A percentile compares a stretch with the other conserved stretches of the same genome.
Conservation (phyloP, 2,329 filamentous ascomycete genomes). For the Teratosphaeriaceae sp. region DNA sequence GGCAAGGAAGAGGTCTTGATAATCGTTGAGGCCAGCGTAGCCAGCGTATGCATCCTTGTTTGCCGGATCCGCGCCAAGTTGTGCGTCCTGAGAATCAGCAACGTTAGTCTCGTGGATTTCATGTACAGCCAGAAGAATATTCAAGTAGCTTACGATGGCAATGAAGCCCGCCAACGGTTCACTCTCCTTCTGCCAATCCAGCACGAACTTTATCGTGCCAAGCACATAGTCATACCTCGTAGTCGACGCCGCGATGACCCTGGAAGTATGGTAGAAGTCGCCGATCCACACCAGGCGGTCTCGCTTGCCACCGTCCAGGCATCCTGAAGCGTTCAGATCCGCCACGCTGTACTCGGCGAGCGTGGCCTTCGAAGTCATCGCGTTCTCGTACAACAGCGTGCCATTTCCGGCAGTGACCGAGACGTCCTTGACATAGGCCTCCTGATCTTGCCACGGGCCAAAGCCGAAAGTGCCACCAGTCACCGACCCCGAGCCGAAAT, state of each 20-base stretch:
- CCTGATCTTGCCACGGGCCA: conserved; percentile 37
- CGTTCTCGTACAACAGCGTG: conserved; percentile 28
- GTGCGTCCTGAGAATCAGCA: neutral
- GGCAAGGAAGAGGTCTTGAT: conserved; percentile 27
- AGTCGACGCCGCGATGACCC: conserved; percentile 32
- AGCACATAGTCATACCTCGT: conserved; percentile 29
- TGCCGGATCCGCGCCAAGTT: conserved; percentile 11
- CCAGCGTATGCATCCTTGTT: conserved; percentile 7
- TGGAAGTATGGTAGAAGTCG: conserved; percentile 37
- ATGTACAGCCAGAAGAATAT: too few species aligned
- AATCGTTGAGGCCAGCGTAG: conserved; percentile 22
- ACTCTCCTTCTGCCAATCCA: conserved; percentile 20
- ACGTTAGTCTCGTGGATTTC: neutral
- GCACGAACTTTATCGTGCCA: conserved; percentile 29
- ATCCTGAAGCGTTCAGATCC: conserved; percentile 30
- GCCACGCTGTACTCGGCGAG: conserved; percentile 35
- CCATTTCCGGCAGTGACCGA: conserved; percentile 25
- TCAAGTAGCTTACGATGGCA: conserved; percentile 5
- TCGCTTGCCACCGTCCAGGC: conserved; percentile 38
- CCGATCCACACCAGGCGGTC: conserved; percentile 39
- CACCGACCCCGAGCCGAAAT: conserved; percentile 4
- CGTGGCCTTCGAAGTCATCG: conserved; percentile 19
- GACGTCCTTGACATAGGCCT: conserved; percentile 32
- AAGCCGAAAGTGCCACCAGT: conserved; percentile 33
- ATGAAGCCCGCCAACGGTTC: conserved; percentile 11